Base-by-base conservation (phyloP, 345 rosid genomes). In the Citrus inodora region DNA sequence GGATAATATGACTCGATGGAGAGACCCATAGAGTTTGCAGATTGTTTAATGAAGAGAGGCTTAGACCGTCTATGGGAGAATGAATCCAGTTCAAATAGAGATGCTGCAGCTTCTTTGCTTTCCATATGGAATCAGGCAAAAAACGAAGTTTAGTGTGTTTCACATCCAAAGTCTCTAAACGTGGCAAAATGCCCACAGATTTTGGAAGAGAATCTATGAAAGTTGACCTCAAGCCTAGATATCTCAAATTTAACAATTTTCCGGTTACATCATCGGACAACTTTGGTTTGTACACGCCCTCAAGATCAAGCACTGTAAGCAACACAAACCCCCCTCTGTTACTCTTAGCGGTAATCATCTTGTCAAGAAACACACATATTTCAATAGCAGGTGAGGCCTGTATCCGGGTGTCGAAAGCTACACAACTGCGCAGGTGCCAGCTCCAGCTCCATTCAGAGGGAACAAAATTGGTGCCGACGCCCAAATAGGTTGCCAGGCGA, bases 141-240 rank as follows among this genome's bases (percentile, higher is more conserved):
- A 51, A 30, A 22, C 72, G 61, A 30, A 86, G 76, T 0, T 59
- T 76, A 1, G 85, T 86, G 83, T 86, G 82, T 80, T 86, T 86
- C 14, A 60, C 30, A 60, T 64, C 67, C 22, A 64, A 64, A 0
- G n/a, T 64, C 67, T 64, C 38, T 64, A 64, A 32, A 30, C 3
- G 33, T 32, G 67, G 67, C 67, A 63, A 11, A 63, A 30, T 64
- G 3, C 67, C 67, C 38, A 64, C 67, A 30, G 38, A 64, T 27
- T 27, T 30, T 64, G 67, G 67, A 30, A 30, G 67, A 19, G 38
- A 64, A 32, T 64, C 67, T 64, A 64, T 32, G 21, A 33, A 32
- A 30, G 68, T 64, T 13, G 68, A 64, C 33, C 68, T 64, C 40
- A 64, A 64, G 35, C 68, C 38, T 16, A 64, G 38, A 8, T 64